These are phyloP conservation scores for Phytopythium cucurbitacearum DNA, from an alignment of 352 stramenopile genomes.

Conservation along the genomic window DNA sequence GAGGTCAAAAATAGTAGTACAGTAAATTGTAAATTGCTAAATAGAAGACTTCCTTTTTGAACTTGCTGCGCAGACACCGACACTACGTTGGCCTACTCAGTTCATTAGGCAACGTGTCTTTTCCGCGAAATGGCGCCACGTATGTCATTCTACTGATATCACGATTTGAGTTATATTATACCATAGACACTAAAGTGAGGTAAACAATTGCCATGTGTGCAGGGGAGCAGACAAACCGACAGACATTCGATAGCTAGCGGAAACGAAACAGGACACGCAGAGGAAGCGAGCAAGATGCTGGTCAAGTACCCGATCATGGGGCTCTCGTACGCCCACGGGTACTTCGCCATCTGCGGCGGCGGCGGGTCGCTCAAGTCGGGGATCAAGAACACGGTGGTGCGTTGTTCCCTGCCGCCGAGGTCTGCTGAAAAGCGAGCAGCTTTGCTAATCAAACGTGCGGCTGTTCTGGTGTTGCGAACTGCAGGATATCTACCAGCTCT, in stretches of 20 bases:
- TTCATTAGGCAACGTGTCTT: background rate
- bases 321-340: conserved; percentile 61
- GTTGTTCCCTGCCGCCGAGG: conserved; percentile 9
- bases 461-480: conserved; percentile 1
- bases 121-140: conserved; percentile 1
- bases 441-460: conserved; percentile 4
- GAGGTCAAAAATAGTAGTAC: too few species aligned
- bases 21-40: too few species aligned
- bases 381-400: conserved; percentile 84
- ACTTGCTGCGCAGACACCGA: background rate
- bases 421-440: conserved; percentile 4
- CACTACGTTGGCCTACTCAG: background rate
- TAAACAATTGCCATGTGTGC: too few species aligned
- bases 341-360: conserved; percentile 79
- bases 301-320: conserved; percentile 87
- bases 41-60: too few species aligned
- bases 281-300: conserved; percentile 34
- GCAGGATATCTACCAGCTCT: conserved; percentile 75
- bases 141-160: conserved; percentile 4
- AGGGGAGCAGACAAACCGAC: too few species aligned
- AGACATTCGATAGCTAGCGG: background rate
- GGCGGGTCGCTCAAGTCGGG: conserved; percentile 79
- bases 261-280: background rate
- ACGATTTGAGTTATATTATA: background rate
- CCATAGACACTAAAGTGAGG: background rate